Conservation (phyloP, 116 monocot species). For the Posidonia oceanica region DNA sequence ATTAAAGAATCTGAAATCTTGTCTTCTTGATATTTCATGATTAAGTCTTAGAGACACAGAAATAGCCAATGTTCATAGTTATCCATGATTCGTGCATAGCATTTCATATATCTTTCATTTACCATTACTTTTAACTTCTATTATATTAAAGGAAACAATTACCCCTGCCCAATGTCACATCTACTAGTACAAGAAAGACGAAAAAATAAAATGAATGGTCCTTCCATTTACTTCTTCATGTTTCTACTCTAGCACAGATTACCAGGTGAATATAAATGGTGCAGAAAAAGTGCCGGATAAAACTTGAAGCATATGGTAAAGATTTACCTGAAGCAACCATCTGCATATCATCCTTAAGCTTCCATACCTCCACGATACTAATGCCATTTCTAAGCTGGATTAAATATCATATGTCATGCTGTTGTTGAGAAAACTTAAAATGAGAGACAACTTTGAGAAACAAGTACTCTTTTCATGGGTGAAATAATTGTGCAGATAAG, state of each 20-base stretch:
- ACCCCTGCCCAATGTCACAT: too few species aligned
- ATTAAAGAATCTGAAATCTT: too few species aligned
- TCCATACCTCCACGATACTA: conserved; percentile 40
- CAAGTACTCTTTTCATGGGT: not conserved
- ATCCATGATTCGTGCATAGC: too few species aligned
- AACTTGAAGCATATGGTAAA: not conserved
- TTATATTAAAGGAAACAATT: too few species aligned
- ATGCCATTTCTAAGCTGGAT: conserved; percentile 57
- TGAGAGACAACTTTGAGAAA: conserved; percentile 2
- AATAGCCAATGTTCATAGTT: too few species aligned
- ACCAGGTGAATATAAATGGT: not conserved
- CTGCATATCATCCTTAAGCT: conserved; percentile 19
- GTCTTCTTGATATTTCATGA: too few species aligned
- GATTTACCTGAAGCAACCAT: conserved; percentile 29
- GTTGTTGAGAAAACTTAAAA: conserved; percentile 20
- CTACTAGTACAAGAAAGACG: too few species aligned
- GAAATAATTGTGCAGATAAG: not conserved
- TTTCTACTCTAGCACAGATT: not conserved
- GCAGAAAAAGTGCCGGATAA: not conserved
- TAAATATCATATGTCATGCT: conserved; percentile 30
- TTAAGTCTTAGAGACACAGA: too few species aligned
- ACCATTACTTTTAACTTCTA: too few species aligned
- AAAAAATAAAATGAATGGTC: too few species aligned
- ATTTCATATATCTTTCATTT: too few species aligned
- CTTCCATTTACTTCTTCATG: too few species aligned